Evolutionary conservation across 257 asterid species (phyloP).

Genomic region (Galeopsis tetrahit): DNA sequence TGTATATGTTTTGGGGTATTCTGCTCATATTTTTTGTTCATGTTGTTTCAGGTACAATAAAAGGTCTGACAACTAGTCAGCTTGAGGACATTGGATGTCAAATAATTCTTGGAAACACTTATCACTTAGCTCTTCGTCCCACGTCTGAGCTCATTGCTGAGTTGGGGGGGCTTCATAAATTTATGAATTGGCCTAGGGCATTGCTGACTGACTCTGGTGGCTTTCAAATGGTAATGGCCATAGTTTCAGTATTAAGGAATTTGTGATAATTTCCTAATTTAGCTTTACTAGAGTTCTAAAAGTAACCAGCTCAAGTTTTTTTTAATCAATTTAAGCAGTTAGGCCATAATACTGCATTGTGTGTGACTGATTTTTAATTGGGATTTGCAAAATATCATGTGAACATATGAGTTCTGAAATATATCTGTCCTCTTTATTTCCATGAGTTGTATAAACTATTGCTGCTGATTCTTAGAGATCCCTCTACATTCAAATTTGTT

Average conservation of each 20-base stretch:
- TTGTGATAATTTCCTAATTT: neutral
- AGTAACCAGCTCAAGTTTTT: neutral
- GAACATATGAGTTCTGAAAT: neutral
- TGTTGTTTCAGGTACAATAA: conserved; percentile 75
- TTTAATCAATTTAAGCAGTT: neutral
- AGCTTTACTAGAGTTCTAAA: neutral
- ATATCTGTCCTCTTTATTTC: neutral
- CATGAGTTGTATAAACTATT: neutral
- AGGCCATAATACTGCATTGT: neutral
- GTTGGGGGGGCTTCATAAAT: conserved; percentile 93
- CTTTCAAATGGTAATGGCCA: conserved; percentile 87
- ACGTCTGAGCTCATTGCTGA: conserved; percentile 96
- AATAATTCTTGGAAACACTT: conserved; percentile 95
- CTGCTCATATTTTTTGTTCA: conserved; percentile 14
- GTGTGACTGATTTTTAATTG: neutral
- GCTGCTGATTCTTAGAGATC: neutral
- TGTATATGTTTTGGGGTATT: conserved; percentile 5
- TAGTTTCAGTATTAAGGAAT: conserved; percentile 9
- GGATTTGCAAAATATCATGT: neutral
- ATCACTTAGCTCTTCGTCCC: conserved; percentile 95
- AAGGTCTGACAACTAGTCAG: conserved; percentile 85
- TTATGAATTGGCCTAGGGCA: conserved; percentile 99
- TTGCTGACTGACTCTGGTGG: conserved; percentile 98
- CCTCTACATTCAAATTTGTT: neutral
- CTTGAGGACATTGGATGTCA: conserved; percentile 99